Percentiles rank a stretch among this genome's conserved stretches.
Conservation (phyloP, 495 filamentous ascomycete genomes). For the Bacidia rubella region DNA sequence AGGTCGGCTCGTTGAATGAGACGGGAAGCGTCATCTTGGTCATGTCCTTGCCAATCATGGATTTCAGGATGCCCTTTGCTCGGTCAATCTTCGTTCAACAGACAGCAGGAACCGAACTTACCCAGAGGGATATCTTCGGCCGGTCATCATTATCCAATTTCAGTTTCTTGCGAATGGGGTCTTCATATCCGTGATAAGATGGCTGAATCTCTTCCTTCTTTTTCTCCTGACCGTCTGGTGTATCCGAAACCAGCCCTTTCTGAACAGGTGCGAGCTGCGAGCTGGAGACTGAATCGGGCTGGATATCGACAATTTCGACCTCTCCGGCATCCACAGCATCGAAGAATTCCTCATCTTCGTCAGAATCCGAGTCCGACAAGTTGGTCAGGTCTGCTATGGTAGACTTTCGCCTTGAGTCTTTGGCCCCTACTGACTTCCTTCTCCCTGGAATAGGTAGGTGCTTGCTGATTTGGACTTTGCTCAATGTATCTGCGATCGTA, state of each 20-base stretch:
- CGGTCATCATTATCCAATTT: constrained; percentile 87
- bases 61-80: constrained; percentile 79
- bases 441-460: constrained; percentile 19
- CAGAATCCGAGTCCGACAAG: constrained; percentile 66
- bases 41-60: constrained; percentile 99
- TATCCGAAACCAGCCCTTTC: constrained; percentile 19
- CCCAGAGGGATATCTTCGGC: constrained; percentile 92
- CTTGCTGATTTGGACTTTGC: constrained; percentile 11
- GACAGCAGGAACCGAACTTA: constrained; percentile 36
- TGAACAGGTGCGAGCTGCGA: constrained; percentile 30
- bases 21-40: constrained; percentile 98
- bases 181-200: constrained; percentile 84
- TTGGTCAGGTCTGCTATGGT: constrained; percentile 46
- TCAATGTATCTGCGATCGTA: constrained; percentile 5
- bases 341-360: constrained; percentile 89
- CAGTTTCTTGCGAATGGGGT: constrained; percentile 59
- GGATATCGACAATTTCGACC: constrained; percentile 56
- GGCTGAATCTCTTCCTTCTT: constrained; percentile 47
- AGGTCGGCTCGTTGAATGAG: constrained; percentile 97
- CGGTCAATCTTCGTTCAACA: neutral
- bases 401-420: constrained; percentile 36
- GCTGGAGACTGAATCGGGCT: constrained; percentile 34
- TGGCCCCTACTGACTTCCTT: constrained; percentile 31
- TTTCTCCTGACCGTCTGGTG: constrained; percentile 33
- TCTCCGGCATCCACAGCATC: constrained; percentile 92